Base-by-base conservation (phyloP, 257 asterid species). In the Capsicum rhomboideum region DNA sequence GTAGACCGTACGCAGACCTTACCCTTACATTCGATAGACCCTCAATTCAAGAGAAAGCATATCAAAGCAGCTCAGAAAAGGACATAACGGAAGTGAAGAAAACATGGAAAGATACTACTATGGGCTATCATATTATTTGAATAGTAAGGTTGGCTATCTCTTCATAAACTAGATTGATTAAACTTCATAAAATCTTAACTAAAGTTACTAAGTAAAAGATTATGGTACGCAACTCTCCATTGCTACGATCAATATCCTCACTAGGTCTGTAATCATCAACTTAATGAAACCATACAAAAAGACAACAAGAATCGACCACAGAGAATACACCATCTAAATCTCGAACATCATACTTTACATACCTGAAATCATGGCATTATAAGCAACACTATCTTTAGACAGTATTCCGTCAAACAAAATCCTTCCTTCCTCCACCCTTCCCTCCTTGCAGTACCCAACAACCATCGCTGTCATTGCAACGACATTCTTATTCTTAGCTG, bases 291-390 rank as follows among this genome's bases (percentile, higher is more conserved):
- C 64, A 61, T 14, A 61, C 18, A 23, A 61, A 61, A 59, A 59
- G 34, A 23, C 10, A 61, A 40, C 44, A 23, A 61, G 68, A 61
- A 61, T 61, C 16, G 10, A 61, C 31, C 14, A 59, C 40, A 63
- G 40, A 37, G 68, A 61, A 8, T 37, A 61, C 9, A 23, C 40
- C 34, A 64, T 28, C 42, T 29, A 64, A 28, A 64, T 64, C 72
- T 64, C 9, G 42, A 64, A 28, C 13, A 64, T 29, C n/a, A 64
- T 29, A 64, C 72, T 46, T 14, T 82, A 20, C 31, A 67, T 82
- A 82, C 84, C 86, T 75, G 86, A 11, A 34, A 83, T 83, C 82
- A 83, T 72, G 11, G 83, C 83, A 83, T 75, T 83, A 31, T 71
- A 83, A 13, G 86, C 68, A 63, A 83, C 78, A 3, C 7, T 54